phyloP scores from a whole-genome alignment of 495 filamentous ascomycete genomes.

The Hypoxylon rickii region DNA sequence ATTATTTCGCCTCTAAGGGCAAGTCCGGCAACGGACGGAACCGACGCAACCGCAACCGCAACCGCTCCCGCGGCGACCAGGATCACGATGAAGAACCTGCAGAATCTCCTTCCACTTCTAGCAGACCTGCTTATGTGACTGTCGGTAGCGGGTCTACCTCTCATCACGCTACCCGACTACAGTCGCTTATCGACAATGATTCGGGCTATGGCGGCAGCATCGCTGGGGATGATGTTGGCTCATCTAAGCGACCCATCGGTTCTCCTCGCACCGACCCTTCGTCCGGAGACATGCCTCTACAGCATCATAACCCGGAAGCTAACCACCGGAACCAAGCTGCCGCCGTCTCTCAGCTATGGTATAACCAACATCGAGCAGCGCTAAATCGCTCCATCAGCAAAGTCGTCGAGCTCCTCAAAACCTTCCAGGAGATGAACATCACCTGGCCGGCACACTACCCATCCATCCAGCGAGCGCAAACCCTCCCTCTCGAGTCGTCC shows the following conservation, averaged over 20 bases:
- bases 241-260: slow-evolving; percentile 37
- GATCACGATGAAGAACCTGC: slow-evolving; percentile 8
- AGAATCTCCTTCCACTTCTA: slow-evolving; percentile 31
- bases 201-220: slow-evolving; percentile 89
- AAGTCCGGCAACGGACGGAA: slow-evolving; percentile 38
- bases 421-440: slow-evolving; percentile 84
- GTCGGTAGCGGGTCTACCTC: slow-evolving; percentile 83
- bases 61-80: neutral
- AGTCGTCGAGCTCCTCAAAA: slow-evolving; percentile 76
- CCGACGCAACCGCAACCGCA: slow-evolving; percentile 8
- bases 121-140: slow-evolving; percentile 76
- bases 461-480: slow-evolving; percentile 69
- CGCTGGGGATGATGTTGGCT: slow-evolving; percentile 46
- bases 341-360: slow-evolving; percentile 60
- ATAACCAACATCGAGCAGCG: slow-evolving; percentile 86
- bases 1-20: slow-evolving; percentile 61
- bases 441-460: slow-evolving; percentile 96
- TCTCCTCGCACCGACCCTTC: slow-evolving; percentile 46
- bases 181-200: slow-evolving; percentile 77
- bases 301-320: slow-evolving; percentile 35
- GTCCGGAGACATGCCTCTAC: slow-evolving; percentile 52
- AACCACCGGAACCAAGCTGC: slow-evolving; percentile 50
- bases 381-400: slow-evolving; percentile 83
- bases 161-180: slow-evolving; percentile 67
- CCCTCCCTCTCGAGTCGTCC: slow-evolving; percentile 44